Conservation (phyloP, 768 basidiomycete species). For the Flagelloscypha sp. region DNA sequence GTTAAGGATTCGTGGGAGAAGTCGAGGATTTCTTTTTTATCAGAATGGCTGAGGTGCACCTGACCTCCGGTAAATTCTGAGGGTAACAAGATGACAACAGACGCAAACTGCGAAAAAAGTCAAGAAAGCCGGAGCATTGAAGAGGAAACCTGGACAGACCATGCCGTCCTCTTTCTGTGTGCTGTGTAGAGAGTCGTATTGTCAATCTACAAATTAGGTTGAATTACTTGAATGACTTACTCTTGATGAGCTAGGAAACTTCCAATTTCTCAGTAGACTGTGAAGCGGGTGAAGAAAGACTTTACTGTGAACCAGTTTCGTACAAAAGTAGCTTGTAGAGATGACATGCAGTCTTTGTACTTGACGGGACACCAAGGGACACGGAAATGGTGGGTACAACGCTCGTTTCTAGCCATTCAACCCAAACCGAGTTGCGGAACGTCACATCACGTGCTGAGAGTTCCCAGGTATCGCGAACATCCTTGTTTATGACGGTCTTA, state of each 20-base stretch:
- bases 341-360: constrained; percentile 25
- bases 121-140: too few relatives aligned
- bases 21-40: constrained; percentile 26
- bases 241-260: constrained; percentile 41
- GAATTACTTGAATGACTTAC: constrained; percentile 20
- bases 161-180: constrained; percentile 39
- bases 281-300: constrained; percentile 4
- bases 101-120: too few relatives aligned
- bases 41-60: constrained; percentile 33
- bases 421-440: constrained; percentile 36
- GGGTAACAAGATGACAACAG: constrained; percentile 38
- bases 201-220: too few relatives aligned
- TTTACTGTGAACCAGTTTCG: constrained; percentile 42
- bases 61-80: constrained; percentile 39
- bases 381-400: constrained; percentile 24
- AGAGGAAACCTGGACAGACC: too few relatives aligned
- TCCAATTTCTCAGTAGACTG: constrained; percentile 3
- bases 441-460: constrained; percentile 31
- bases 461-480: constrained; percentile 44
- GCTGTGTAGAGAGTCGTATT: too few relatives aligned
- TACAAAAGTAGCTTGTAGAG: constrained; percentile 42
- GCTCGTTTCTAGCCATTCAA: constrained; percentile 19
- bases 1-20: constrained; percentile 22
- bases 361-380: constrained; percentile 26
- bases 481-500: constrained; percentile 32